Base-by-base conservation (phyloP, 192 early-diverging fungal genomes). In the Umbelopsis sp. region DNA sequence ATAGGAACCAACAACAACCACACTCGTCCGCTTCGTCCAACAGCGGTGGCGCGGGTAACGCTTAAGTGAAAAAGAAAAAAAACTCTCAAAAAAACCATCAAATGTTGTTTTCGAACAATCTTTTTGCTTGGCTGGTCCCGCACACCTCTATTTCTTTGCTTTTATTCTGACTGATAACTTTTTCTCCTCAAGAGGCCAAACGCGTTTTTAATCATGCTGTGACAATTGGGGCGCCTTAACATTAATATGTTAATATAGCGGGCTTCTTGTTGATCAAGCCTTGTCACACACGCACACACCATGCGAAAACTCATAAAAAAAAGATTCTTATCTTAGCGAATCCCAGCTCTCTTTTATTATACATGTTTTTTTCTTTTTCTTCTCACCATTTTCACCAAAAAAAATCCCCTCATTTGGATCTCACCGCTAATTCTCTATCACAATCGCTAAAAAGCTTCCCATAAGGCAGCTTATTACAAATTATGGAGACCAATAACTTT, bases 251-350 rank as follows among this genome's bases (percentile, higher is more conserved):
- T 41, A 52, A 52, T 23, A 12, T 23, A 21, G 18, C 13, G 30
- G 55, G 27, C 33, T 27, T 61, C 55, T 61, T 61, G 55, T 61
- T 61, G 55, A 61, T 35, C 55, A 61, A 61, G 55, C 55, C 30
- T 61, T 61, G 55, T 61, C 55, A 61, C 55, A 61, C 55, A 61
- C 46, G 27, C 37, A 41, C 37, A 41, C 37, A 41, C 37, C 37
- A 41, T 41, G 37, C 37, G 27, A 30, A 30, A 30, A 30, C 27
- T 30, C 27, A 41, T 10, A 41, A 41, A 41, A 41, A 41, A 41
- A 41, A 41, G 37, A 41, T 41, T 41, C 37, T 41, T 41, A 41
- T 41, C 37, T 4, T 41, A 41, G 5, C 37, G 7, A 37, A 37
- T 37, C 7, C 35, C 5, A 41, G 0, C 48, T 15, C 15, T 33